Conservation (phyloP, 148 eudicot genomes). For the Rhododendron molle region DNA sequence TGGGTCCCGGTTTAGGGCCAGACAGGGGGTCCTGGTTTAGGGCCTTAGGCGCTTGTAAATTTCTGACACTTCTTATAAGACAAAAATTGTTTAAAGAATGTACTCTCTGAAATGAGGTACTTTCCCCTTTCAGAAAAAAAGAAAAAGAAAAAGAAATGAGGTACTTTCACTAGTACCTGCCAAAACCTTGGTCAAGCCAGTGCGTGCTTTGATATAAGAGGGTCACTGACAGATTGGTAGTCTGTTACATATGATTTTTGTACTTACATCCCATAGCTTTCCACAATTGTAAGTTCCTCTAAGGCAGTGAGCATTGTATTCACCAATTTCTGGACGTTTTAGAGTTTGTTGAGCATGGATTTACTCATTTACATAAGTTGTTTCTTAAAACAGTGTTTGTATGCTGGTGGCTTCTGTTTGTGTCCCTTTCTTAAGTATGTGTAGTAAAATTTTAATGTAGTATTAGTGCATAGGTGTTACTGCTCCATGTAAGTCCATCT, state of each 20-base stretch:
- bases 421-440: background rate
- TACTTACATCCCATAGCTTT: background rate
- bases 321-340: background rate
- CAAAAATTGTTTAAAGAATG: background rate
- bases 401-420: background rate
- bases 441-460: background rate
- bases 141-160: slow-evolving; percentile 29
- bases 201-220: background rate
- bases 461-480: background rate
- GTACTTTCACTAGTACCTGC: slow-evolving; percentile 42
- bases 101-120: slow-evolving; percentile 30
- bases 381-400: background rate
- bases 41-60: background rate
- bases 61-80: background rate
- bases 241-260: background rate
- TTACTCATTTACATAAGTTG: background rate
- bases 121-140: background rate
- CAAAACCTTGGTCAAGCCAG: background rate
- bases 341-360: background rate
- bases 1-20: too few relatives aligned
- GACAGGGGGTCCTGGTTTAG: too few relatives aligned
- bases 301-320: background rate
- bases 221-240: background rate
- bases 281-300: background rate
- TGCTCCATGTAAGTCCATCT: background rate